These are phyloP conservation scores for Ophiostoma montium DNA, from an alignment of 2,329 filamentous ascomycete species.

Conservation along the genomic window DNA sequence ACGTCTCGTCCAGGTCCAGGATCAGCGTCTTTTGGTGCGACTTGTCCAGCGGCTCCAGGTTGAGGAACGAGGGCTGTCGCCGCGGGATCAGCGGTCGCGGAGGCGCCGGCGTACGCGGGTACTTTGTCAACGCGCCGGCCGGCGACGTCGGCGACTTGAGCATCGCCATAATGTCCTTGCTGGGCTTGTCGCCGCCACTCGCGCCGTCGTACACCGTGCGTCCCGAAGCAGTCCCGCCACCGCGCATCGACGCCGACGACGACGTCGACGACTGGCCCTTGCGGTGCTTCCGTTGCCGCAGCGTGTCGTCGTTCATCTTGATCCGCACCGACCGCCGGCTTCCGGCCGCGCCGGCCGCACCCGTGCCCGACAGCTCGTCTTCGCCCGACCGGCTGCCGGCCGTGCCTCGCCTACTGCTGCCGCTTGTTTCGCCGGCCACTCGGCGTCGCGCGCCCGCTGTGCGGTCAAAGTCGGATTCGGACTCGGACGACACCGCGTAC, in stretches of 20 bases:
- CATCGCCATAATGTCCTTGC: slow-evolving; percentile 54
- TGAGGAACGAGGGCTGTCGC: slow-evolving; percentile 77
- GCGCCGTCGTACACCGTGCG: slow-evolving; percentile 17
- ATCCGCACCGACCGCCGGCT: slow-evolving; percentile 71
- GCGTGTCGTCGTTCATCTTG: slow-evolving; percentile 68
- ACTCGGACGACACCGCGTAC: slow-evolving; percentile 56
- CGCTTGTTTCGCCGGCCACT: neutral
- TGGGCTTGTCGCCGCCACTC: slow-evolving; percentile 16
- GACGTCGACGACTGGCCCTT: slow-evolving; percentile 36
- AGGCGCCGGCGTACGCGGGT: slow-evolving; percentile 78
- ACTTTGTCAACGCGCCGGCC: slow-evolving; percentile 64
- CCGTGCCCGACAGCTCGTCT: slow-evolving; percentile 39
- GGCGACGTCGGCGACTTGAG: slow-evolving; percentile 91
- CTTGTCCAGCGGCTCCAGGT: slow-evolving; percentile 34
- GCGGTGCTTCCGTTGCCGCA: slow-evolving; percentile 58
- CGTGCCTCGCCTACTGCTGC: slow-evolving; percentile 5
- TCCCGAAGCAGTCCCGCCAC: slow-evolving; percentile 12
- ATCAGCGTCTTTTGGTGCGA: slow-evolving; percentile 83
- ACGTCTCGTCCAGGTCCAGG: slow-evolving; percentile 87
- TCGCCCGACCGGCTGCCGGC: slow-evolving; percentile 9
- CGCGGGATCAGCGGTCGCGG: slow-evolving; percentile 81
- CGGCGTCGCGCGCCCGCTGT: neutral
- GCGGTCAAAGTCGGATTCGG: slow-evolving; percentile 43
- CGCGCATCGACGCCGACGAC: slow-evolving; percentile 18
- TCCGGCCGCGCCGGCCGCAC: slow-evolving; percentile 36